A percentile compares a stretch with the other conserved stretches of the same genome.
phyloP scores from a whole-genome alignment of 192 early-diverging fungal species.

The Coemansia sp. region DNA sequence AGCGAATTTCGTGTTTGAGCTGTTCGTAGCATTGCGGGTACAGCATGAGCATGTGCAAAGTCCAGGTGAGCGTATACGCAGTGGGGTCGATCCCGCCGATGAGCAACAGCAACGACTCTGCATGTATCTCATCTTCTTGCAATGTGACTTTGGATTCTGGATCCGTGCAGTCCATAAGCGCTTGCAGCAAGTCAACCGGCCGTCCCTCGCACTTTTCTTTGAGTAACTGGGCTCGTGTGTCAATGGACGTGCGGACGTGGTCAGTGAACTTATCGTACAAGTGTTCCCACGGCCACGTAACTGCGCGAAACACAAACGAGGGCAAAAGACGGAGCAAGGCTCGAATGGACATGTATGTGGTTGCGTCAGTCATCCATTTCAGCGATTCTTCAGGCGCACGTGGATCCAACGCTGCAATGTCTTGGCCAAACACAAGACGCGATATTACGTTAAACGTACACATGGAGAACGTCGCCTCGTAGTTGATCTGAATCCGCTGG shows the following conservation, averaged over 20 bases:
- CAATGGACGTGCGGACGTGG: conserved; percentile 19
- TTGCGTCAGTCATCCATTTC: conserved; percentile 22
- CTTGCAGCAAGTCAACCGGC: conserved; percentile 31
- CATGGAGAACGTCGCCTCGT: conserved; percentile 18
- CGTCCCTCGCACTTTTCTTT: not conserved
- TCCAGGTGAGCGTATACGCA: conserved; percentile 41
- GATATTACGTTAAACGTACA: conserved; percentile 31
- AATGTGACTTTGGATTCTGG: conserved; percentile 12
- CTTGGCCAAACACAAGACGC: conserved; percentile 26
- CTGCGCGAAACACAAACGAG: conserved; percentile 16
- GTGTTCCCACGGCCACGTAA: conserved; percentile 28
- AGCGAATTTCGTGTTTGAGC: conserved; percentile 16
- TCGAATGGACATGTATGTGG: conserved; percentile 21
- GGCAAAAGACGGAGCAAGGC: conserved; percentile 23
- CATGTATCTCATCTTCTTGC: conserved; percentile 20
- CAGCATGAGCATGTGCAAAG: conserved; percentile 26
- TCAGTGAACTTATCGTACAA: conserved; percentile 6
- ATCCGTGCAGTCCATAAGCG: conserved; percentile 35
- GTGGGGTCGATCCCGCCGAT: conserved; percentile 37
- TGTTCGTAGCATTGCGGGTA: conserved; percentile 19
- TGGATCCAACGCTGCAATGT: conserved; percentile 12
- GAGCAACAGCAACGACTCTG: conserved; percentile 27
- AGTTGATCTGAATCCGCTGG: conserved; percentile 12
- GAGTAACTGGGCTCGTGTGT: conserved; percentile 17
- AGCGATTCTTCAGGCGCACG: conserved; percentile 3